These are phyloP conservation scores for Hydnum rufescens DNA, from an alignment of 768 basidiomycete genomes.

Conservation along the genomic window DNA sequence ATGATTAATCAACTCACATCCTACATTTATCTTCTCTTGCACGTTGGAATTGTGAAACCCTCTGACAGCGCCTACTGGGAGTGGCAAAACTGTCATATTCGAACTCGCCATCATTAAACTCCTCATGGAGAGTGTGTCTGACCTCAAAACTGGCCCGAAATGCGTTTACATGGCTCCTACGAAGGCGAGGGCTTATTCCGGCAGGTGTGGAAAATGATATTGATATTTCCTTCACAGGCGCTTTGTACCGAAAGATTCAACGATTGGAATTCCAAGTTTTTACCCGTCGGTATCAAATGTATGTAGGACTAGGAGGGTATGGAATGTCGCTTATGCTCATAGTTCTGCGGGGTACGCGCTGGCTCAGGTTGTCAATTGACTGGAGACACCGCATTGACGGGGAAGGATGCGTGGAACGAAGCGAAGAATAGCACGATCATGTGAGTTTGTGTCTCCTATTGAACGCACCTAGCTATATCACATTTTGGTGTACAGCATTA, in stretches of 20 bases:
- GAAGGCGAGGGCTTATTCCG: slow-evolving; percentile 30
- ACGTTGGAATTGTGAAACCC: too few species aligned
- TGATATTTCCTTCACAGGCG: slow-evolving; percentile 29
- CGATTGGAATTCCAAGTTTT: slow-evolving; percentile 76
- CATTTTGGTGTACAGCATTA: slow-evolving; percentile 42
- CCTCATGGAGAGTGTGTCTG: slow-evolving; percentile 23
- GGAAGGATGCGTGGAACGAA: slow-evolving; percentile 47
- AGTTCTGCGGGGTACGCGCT: slow-evolving; percentile 1
- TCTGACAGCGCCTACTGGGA: slow-evolving; percentile 82
- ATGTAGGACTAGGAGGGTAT: slow-evolving; percentile 11
- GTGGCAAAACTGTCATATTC: slow-evolving; percentile 90
- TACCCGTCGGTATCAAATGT: slow-evolving; percentile 60
- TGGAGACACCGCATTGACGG: slow-evolving; percentile 63
- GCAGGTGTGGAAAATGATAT: not conserved
- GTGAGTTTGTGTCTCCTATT: slow-evolving; percentile 17
- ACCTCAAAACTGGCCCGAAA: slow-evolving; percentile 23
- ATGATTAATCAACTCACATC: not conserved
- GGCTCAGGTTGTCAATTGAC: slow-evolving; percentile 67
- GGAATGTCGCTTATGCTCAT: slow-evolving; percentile 2
- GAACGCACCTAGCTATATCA: not conserved
- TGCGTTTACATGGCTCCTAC: slow-evolving; percentile 89
- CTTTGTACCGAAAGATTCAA: slow-evolving; percentile 65
- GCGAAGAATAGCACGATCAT: slow-evolving; percentile 55
- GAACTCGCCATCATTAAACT: slow-evolving; percentile 75
- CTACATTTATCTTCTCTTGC: too few species aligned